Evolutionary conservation across 495 filamentous ascomycete species (phyloP).

Genomic region (Neurospora sp.): DNA sequence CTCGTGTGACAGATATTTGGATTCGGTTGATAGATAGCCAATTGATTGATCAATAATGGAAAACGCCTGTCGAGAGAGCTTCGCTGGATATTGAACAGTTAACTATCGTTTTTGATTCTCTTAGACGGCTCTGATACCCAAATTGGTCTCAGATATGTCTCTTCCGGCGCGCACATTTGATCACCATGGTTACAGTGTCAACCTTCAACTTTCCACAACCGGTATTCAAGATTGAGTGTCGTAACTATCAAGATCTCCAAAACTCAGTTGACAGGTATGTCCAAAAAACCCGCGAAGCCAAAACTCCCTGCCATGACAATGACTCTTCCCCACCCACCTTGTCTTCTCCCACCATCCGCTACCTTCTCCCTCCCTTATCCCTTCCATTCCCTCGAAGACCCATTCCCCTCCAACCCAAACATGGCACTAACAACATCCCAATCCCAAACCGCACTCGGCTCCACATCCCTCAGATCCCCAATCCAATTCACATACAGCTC

Average conservation of each 20-base stretch:
- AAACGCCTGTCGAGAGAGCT: too few relatives aligned
- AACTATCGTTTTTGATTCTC: too few relatives aligned
- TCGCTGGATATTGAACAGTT: too few relatives aligned
- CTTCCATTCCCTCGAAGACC: not conserved
- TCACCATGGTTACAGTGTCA: not conserved
- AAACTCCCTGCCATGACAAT: not conserved
- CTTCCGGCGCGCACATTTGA: not conserved
- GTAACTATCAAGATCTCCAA: not conserved
- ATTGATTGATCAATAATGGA: too few relatives aligned
- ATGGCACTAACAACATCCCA: constrained; percentile 39
- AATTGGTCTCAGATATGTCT: not conserved
- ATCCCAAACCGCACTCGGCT: constrained; percentile 39
- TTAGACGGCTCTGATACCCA: too few relatives aligned
- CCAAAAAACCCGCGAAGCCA: not conserved
- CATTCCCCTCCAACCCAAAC: constrained; percentile 27
- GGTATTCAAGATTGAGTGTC: not conserved
- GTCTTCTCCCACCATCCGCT: not conserved
- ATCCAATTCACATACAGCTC: constrained; percentile 45
- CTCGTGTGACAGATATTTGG: too few relatives aligned
- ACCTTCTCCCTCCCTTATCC: not conserved
- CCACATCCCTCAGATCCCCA: constrained; percentile 38
- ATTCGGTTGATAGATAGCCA: too few relatives aligned
- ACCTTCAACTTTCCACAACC: not conserved
- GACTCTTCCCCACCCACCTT: not conserved
- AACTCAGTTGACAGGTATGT: not conserved